Evolutionary conservation across 768 basidiomycete genomes (phyloP), one percentile per base, ranked within the genome.

Genomic region (Lactarius trivialis): DNA sequence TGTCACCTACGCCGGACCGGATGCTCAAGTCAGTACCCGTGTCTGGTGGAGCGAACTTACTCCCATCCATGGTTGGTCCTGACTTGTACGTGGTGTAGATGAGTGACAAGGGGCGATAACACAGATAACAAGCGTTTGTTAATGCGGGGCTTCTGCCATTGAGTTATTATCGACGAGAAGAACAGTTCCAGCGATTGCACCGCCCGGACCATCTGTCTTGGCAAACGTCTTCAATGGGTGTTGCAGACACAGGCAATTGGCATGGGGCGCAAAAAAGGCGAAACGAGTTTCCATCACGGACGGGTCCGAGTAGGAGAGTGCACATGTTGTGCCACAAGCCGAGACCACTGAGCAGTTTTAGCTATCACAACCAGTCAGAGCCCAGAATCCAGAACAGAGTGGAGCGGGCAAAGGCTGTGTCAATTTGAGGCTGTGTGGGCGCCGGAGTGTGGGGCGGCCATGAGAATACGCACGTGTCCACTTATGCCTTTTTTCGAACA

Each of bases 141-240:
- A 41, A 32, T 55, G 54, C 41, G 60, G 54, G 53, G 26, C 60
- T 60, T 60, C 60, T 49, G 54, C 60, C 8, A 60, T 60, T 60
- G 53, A 55, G 43, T 34, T 9, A n/a, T n/a, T 43, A 21, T 45
- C 8, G 24, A 48, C 24, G 45, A 48, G 45, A 45, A 48, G 45
- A 24, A 48, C 4, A 24, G 19, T 8, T 30, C 28, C 17, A 28
- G 50, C 5, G 19, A 28, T 28, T 12, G 32, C 50, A 14, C 28
- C 15, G 28, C 19, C 28, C 49, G 5, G 19, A 17, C 50, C 19
- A 32, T 51, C 50, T 32, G 28, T 11, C 45, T 48, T 24, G 21
- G 45, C 21, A 48, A 45, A 45, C 43, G 21, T 45, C 43, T 45
- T 45, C n/a, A 45, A 45, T 50, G 26, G 28, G 49, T 26, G 49